A percentile compares a stretch with the other conserved stretches of the same genome.
phyloP scores from a whole-genome alignment of 192 early-diverging fungal species.

The Diversispora eburnea region DNA sequence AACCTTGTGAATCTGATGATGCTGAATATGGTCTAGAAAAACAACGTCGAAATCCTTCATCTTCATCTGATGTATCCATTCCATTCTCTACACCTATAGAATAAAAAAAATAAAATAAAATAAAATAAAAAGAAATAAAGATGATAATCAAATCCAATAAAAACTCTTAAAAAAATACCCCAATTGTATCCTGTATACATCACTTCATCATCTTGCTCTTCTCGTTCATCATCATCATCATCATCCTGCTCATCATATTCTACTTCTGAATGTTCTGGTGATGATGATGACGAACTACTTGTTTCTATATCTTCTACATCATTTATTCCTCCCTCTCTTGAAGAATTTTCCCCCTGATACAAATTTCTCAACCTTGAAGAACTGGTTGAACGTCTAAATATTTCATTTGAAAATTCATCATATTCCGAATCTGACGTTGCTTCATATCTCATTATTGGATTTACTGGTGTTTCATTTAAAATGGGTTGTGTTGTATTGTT shows the following conservation, averaged over 20 bases:
- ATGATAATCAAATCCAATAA: not conserved
- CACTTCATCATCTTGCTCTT: not conserved
- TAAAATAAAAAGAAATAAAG: not conserved
- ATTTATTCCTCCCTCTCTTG: not conserved
- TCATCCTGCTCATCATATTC: not conserved
- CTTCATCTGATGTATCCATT: constrained; percentile 17
- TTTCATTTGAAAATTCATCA: constrained; percentile 11
- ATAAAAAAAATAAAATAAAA: not conserved
- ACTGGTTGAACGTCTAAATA: not conserved
- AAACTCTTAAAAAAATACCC: not conserved
- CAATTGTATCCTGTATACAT: constrained; percentile 13
- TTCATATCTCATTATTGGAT: not conserved
- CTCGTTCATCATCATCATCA: too few relatives aligned
- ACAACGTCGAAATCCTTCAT: not conserved
- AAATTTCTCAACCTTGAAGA: constrained; percentile 10
- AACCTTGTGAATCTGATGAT: constrained; percentile 5
- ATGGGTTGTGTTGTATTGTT: not conserved
- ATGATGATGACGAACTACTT: not conserved
- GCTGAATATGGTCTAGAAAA: constrained; percentile 1
- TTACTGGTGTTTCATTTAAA: not conserved
- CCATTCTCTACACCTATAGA: not conserved
- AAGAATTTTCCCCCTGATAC: not conserved
- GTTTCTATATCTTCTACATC: not conserved
- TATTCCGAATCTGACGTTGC: not conserved
- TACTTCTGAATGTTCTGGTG: constrained; percentile 1